These are phyloP conservation scores for Trichoderma endophyticum DNA, from an alignment of 2,329 filamentous ascomycete species.

Conservation along the genomic window DNA sequence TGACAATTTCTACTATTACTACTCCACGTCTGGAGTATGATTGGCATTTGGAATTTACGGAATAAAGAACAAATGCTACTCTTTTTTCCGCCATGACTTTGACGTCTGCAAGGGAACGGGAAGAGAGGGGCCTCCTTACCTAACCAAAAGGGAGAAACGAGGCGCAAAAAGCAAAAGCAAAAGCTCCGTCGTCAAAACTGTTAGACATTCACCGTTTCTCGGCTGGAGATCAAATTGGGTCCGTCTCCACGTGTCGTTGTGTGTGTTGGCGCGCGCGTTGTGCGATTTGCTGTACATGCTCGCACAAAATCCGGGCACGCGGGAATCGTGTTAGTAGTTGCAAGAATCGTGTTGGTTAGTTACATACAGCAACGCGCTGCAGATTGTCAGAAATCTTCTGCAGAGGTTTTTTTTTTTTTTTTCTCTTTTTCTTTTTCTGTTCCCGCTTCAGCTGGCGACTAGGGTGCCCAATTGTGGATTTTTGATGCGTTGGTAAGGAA, in stretches of 20 bases:
- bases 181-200: background rate
- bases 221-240: background rate
- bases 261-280: background rate
- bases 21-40: background rate
- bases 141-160: background rate
- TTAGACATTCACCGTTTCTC: background rate
- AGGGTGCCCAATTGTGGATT: background rate
- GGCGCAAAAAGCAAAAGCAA: background rate
- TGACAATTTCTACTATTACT: background rate
- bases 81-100: background rate
- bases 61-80: background rate
- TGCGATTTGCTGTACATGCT: background rate
- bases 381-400: background rate
- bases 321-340: background rate
- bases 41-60: background rate
- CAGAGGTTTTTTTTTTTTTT: background rate
- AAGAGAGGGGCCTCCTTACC: background rate
- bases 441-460: background rate
- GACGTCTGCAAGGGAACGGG: background rate
- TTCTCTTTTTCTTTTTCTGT: background rate
- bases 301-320: background rate
- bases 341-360: background rate
- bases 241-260: background rate
- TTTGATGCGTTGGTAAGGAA: slow-evolving; percentile 2
- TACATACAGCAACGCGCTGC: background rate